Evolutionary conservation across 1,284 basidiomycete species (phyloP).

Genomic region (Moniliella sp.): DNA sequence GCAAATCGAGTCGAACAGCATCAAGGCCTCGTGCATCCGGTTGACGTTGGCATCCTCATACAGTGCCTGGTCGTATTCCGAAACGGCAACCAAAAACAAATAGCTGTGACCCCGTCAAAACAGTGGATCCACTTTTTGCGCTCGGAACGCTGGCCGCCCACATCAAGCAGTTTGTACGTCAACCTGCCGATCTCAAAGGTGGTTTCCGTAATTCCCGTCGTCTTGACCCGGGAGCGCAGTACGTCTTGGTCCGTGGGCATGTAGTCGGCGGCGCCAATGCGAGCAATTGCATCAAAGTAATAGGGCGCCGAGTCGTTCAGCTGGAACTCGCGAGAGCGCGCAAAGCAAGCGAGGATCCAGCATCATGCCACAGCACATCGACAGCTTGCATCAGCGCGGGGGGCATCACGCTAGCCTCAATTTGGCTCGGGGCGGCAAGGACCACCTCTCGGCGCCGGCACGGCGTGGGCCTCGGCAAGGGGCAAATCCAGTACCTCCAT

Average conservation of each 20-base stretch:
- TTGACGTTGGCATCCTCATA: slow-evolving; percentile 9
- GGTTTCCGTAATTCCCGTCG: slow-evolving; percentile 11
- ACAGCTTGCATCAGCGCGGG: slow-evolving; percentile 59
- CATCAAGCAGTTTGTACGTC: slow-evolving; percentile 13
- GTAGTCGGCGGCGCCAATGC: slow-evolving; percentile 5
- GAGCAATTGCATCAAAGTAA: slow-evolving; percentile 23
- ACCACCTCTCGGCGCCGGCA: slow-evolving; percentile 48
- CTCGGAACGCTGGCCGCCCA: slow-evolving; percentile 10
- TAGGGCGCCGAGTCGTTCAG: slow-evolving; percentile 85
- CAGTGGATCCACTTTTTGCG: slow-evolving; percentile 11
- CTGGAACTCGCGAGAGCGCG: slow-evolving; percentile 73
- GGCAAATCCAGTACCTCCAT: slow-evolving; percentile 53
- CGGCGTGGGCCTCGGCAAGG: slow-evolving; percentile 47
- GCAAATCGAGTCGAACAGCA: slow-evolving; percentile 8
- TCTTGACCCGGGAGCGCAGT: slow-evolving; percentile 15
- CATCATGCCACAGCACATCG: slow-evolving; percentile 65
- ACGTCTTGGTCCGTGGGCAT: slow-evolving; percentile 12
- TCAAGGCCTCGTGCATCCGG: slow-evolving; percentile 9
- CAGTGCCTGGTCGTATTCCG: slow-evolving; percentile 14
- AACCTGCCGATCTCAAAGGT: slow-evolving; percentile 7
- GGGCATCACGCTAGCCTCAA: slow-evolving; percentile 62
- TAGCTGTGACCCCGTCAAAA: slow-evolving; percentile 6
- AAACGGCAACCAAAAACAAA: slow-evolving; percentile 18
- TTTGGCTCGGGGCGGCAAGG: slow-evolving; percentile 59
- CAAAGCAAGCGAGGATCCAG: slow-evolving; percentile 64